Conservation (phyloP, 2,329 filamentous ascomycete genomes). For the Fusarium foetens region DNA sequence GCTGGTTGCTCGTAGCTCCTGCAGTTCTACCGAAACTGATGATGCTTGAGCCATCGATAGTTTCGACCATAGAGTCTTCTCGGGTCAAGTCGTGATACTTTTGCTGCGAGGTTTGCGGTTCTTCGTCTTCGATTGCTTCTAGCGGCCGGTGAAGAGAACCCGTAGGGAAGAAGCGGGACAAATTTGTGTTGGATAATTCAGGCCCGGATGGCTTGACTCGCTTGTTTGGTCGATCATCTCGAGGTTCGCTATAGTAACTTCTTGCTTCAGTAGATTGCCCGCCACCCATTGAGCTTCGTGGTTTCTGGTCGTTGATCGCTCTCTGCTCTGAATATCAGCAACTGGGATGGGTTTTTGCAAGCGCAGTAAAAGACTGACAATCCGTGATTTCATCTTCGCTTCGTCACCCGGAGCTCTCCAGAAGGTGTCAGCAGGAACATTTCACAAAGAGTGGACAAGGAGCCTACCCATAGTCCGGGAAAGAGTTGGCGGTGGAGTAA, state of each 20-base stretch:
- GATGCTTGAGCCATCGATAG: conserved; percentile 29
- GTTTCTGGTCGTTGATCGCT: conserved; percentile 37
- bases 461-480: conserved; percentile 56
- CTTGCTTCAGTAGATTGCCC: background rate
- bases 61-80: conserved; percentile 35
- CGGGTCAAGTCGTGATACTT: conserved; percentile 27
- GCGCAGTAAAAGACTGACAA: conserved; percentile 36
- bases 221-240: conserved; percentile 36
- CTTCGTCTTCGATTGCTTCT: conserved; percentile 28
- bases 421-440: conserved; percentile 32
- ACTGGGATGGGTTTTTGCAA: background rate
- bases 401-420: conserved; percentile 43
- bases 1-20: conserved; percentile 10
- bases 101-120: background rate
- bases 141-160: background rate
- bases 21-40: conserved; percentile 22
- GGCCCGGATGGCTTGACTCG: conserved; percentile 31
- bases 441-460: conserved; percentile 8
- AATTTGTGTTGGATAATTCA: background rate
- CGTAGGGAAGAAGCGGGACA: conserved; percentile 6
- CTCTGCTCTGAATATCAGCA: conserved; percentile 37
- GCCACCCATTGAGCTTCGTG: conserved; percentile 37
- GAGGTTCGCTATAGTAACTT: background rate
- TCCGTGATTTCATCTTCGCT: conserved; percentile 30
- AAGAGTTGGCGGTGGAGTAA: conserved; percentile 51